Base-by-base conservation (phyloP, 1,284 basidiomycete genomes). In the Wallemia mellicola region DNA sequence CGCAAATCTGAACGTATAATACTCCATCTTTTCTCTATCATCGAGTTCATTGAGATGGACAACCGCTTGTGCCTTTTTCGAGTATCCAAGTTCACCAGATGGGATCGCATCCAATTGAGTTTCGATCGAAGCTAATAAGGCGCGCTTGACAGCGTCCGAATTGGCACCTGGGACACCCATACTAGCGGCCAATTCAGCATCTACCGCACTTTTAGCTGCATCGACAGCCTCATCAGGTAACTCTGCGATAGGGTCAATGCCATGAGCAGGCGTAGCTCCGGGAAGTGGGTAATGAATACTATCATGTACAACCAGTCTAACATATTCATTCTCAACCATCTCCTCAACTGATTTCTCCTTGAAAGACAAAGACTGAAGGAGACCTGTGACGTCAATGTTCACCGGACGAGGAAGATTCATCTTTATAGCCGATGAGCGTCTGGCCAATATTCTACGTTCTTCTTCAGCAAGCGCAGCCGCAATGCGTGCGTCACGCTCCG, bases 161-260 rank as follows among this genome's bases (percentile, higher is more conserved):
- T 73, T 81, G 0, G 88, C 87, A 55, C 82, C 79, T 0, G 88
- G 86, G 64, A 92, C 83, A 0, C 88, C 92, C 17, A 95, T 75
- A 3, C 79, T 69, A 0, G 72, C 70, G 0, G 86, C 86, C 15
- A 98, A 74, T 69, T 98, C 91, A 2, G 74, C 66, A 66, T 89
- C 82, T 55, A 98, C 79, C 27, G 77, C 75, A 1, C 72, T 70
- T 64, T 79, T 81, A 1, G 94, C 94, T 3, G 71, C 72, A 1
- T 75, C 76, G n/a, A 96, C 72, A 54, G 77, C 76, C 1, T 80
- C 80, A 68, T 96, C 91, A 25, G 78, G 74, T 1, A 92, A 82
- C 54, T 79, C 75, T 57, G 79, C 76, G 66, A 96, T 89, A 1
- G 73, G 67, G 14, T 86, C 87, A 0, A 80, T 79, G 19, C 79